Evolutionary conservation across 805 yeast species (phyloP), one percentile per base, ranked within the genome.

Genomic region (Suhomyces vadensis): DNA sequence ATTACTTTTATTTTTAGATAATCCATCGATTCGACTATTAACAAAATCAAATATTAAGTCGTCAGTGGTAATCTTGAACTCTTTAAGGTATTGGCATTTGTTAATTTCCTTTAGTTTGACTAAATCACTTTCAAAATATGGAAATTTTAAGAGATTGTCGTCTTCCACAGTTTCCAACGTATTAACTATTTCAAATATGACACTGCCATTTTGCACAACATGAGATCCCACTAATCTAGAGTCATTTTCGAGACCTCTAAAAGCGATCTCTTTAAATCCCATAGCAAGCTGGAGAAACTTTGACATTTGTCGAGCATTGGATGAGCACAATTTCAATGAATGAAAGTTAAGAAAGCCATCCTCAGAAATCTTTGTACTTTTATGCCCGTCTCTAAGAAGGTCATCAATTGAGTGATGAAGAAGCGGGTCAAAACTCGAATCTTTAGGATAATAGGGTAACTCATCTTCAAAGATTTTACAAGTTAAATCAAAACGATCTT

Each of bases 281-380:
- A 80, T 75, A 5, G 76, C 64, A 11, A 69, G 55, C 36, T 78
- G 71, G 46, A 83, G 78, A 56, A 74, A 77, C 17, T 64, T 58
- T 0, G 95, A 83, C 36, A 80, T 68, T 48, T 79, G 79, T 47
- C 78, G 81, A 19, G 92, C 86, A 50, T 86, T 85, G n/a, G 87
- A 77, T 9, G 83, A 85, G 48, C 82, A 84, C 73, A 85, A 79
- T 10, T 85, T 83, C 3, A 86, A 71, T 54, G 83, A 83, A 63
- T 79, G 82, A 56, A 83, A 86, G n/a, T 75, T 78, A 6, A 63
- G 23, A 44, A 71, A 54, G 10, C 65, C 73, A 54, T 67, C 73
- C 14, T 35, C 37, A 3, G 63, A 44, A 14, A 24, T 47, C 26
- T 55, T 58, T 8, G 50, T 43, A 11, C 21, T 54, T 2, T 27